These are phyloP conservation scores for Tricholoma matsutake DNA, from an alignment of 768 basidiomycete species.

Conservation along the genomic window DNA sequence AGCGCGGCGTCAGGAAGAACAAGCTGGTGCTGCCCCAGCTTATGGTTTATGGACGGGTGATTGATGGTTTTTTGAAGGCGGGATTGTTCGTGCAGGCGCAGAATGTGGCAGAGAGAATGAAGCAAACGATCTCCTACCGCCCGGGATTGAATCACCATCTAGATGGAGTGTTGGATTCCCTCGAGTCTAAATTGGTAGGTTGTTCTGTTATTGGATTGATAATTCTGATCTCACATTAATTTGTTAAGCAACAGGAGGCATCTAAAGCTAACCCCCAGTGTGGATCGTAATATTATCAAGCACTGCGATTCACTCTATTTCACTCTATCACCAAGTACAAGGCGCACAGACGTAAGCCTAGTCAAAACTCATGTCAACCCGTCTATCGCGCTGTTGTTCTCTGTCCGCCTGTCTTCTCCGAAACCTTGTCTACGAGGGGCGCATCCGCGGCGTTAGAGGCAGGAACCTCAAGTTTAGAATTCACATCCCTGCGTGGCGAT, in stretches of 20 bases:
- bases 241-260: too few relatives aligned
- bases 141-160: slow-evolving; percentile 4
- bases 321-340: neutral
- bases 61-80: slow-evolving; percentile 13
- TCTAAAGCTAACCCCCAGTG: too few relatives aligned
- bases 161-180: neutral
- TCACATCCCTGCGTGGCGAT: slow-evolving; percentile 52
- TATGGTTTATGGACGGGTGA: slow-evolving; percentile 11
- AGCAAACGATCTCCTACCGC: neutral
- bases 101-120: slow-evolving; percentile 15
- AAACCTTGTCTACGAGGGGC: slow-evolving; percentile 53
- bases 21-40: neutral
- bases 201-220: neutral
- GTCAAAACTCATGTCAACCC: neutral
- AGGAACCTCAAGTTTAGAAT: slow-evolving; percentile 66
- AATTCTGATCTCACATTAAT: too few relatives aligned
- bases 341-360: neutral
- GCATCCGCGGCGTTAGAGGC: slow-evolving; percentile 82
- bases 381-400: slow-evolving; percentile 59
- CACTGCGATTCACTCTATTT: neutral
- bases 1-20: neutral
- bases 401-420: slow-evolving; percentile 53
- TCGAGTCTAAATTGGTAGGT: neutral
- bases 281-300: too few relatives aligned
- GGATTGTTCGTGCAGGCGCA: slow-evolving; percentile 13